phyloP scores from a whole-genome alignment of 23 red algal genomes.

The Chondrus crispus region DNA sequence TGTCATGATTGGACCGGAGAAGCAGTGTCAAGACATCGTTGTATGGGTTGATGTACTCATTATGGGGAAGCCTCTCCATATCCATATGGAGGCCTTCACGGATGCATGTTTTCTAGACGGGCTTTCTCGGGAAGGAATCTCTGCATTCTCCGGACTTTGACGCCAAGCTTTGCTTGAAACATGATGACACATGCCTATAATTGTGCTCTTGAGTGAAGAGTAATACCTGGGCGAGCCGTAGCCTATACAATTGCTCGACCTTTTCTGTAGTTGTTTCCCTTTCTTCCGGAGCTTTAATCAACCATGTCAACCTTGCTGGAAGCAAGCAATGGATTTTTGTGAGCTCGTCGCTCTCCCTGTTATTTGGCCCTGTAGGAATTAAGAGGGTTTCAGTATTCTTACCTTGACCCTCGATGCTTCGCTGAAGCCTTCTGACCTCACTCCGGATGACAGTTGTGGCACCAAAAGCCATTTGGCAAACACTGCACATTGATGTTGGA shows the following conservation, averaged over 20 bases:
- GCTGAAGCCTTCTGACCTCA: neutral
- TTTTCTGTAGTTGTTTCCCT: neutral
- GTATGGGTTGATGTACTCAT: neutral
- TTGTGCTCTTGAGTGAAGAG: neutral
- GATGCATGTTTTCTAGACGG: neutral
- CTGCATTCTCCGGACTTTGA: neutral
- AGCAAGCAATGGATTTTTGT: neutral
- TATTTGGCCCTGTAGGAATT: neutral
- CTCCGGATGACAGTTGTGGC: neutral
- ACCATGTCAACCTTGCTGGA: neutral
- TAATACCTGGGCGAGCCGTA: neutral
- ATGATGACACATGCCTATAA: neutral
- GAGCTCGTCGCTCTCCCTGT: neutral
- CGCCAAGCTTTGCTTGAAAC: neutral
- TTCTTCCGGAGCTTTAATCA: too few species aligned
- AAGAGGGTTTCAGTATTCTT: neutral
- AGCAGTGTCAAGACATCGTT: neutral
- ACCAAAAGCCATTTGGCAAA: neutral
- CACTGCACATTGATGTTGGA: too few species aligned
- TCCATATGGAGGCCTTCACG: neutral
- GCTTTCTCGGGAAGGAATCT: neutral
- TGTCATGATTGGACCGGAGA: neutral
- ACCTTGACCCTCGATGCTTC: neutral
- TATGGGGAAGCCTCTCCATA: neutral
- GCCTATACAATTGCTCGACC: neutral